Base-by-base conservation (phyloP, 345 rosid genomes). In the Salix brachista region DNA sequence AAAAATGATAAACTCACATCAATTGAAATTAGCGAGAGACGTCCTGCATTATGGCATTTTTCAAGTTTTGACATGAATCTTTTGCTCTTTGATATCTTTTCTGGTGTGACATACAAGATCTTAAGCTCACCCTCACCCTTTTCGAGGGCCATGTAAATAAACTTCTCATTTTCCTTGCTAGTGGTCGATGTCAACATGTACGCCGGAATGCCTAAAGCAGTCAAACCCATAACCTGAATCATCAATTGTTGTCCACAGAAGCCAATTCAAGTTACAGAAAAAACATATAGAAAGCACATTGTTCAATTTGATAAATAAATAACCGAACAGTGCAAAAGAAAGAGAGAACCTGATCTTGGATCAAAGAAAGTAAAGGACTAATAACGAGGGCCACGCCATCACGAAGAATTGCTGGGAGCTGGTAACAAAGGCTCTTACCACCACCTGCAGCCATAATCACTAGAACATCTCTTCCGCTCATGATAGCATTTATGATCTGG, bases 371-470 rank as follows among this genome's bases (percentile, higher is more conserved):
- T 80, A 95, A 85, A 78, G 98, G 97, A 83, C 99, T 93, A 74
- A 95, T 88, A 84, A 95, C 98, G 73, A 95, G 96, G 54, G 90
- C 86, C 77, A 92, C 80, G 65, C 97, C 97, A 62, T 85, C 83
- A 58, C 82, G 87, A 79, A 91, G 92, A 52, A 95, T 69, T 48
- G 98, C 92, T 0, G 97, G 99, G 80, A 95, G 99, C 82, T 93
- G 98, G 83, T 95, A 95, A 76, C 98, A 95, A 34, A 95, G 92
- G 84, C 99, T 95, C 89, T 95, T 95, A 78, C 99, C 99, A 25
- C 99, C 96, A 80, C 99, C 98, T 28, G 98, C 96, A 71, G 99
- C 98, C 99, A 91, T 95, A 82, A 95, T 93, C 73, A 95, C 97
- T 68, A 95, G 82, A 37, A 91, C 96, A 85, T 95, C 96, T 77